A percentile compares a stretch with the other conserved stretches of the same genome.
phyloP scores from a whole-genome alignment of 2,329 filamentous ascomycete species.

The Neurospora crassa region DNA sequence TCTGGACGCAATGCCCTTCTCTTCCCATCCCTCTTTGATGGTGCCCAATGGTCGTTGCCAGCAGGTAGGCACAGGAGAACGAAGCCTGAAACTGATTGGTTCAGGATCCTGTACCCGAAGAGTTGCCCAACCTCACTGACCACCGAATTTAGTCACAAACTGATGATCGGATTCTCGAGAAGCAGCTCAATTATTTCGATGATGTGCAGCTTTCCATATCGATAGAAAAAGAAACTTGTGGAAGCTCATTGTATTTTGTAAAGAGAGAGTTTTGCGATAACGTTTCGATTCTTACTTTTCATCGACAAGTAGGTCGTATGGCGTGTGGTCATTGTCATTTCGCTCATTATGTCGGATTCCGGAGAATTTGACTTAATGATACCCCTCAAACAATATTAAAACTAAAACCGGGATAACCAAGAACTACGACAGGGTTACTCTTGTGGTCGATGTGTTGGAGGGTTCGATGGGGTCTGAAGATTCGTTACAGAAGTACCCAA shows the following conservation, averaged over 20 bases:
- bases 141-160: neutral
- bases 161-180: neutral
- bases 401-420: neutral
- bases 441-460: neutral
- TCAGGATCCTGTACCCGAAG: neutral
- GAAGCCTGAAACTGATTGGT: neutral
- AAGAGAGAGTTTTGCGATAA: neutral
- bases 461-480: neutral
- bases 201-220: neutral
- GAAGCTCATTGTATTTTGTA: neutral
- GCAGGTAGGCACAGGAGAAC: neutral
- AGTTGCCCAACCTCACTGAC: neutral
- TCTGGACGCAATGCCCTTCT: neutral
- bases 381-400: neutral
- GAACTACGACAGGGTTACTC: neutral
- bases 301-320: neutral
- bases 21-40: neutral
- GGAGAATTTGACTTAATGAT: neutral
- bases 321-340: neutral
- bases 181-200: neutral
- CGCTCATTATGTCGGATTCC: neutral
- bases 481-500: neutral
- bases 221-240: neutral
- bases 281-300: neutral
- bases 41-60: neutral